Evolutionary conservation across 306 rosid species (phyloP), one percentile per base, ranked within the genome.

Genomic region (Quercus ilex): DNA sequence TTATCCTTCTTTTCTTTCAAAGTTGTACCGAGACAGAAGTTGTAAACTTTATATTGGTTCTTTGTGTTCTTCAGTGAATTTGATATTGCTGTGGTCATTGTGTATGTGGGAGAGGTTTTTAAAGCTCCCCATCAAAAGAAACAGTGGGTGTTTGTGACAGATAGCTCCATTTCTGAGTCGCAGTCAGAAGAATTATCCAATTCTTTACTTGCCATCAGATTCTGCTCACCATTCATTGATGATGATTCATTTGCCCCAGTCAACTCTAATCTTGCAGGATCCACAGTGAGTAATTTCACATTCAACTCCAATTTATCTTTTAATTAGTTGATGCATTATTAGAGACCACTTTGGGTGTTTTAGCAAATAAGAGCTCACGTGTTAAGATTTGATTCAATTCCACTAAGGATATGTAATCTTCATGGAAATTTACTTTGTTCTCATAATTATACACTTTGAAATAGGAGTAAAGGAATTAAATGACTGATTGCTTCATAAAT

Each of bases 101-200:
- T 94, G 83, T 90, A 90, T 69, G 95, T 91, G 77, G 99, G 97
- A 75, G 91, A 85, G 52, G 92, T 85, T 79, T 80, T 82, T 85
- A 78, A 76, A 69, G 73, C 86, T 55, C 82, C 79, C 71, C 89
- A 86, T 60, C 93, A 88, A 75, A 90, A 78, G 86, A 92, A 85
- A 84, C 99, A 94, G 79, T 92, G 97, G 99, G 83, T 90, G 81
- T 94, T 91, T 76, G 97, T 91, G 81, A 84, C 95, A 73, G 97
- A 91, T 86, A 91, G 91, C 84, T 91, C 97, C 79, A 78, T 64
- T 77, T 69, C 78, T 64, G 91, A 83, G 74, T 80, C 80, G 80
- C 79, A 72, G 49, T 76, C 89, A 3, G 89, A 86, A 69, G 80
- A 87, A 60, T 58, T 80, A 62, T 74, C 73, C 23, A 78, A 83